phyloP scores from a whole-genome alignment of 2,329 filamentous ascomycete genomes.

The Pestalotiopsis sp. region DNA sequence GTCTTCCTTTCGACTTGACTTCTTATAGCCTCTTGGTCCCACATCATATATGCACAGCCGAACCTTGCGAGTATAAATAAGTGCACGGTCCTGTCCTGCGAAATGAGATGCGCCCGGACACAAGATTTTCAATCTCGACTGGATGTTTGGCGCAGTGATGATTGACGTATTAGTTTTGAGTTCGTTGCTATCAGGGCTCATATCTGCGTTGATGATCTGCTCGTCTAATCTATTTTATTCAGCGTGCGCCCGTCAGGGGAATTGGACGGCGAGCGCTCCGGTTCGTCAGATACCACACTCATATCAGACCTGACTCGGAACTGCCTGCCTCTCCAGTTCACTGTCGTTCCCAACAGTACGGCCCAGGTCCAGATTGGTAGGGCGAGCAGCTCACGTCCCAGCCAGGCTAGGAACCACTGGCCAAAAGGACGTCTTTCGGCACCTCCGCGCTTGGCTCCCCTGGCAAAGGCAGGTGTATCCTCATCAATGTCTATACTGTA shows the following conservation, averaged over 20 bases:
- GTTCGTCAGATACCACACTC: conserved; percentile 61
- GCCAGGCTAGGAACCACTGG: conserved; percentile 81
- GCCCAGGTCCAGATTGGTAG: conserved; percentile 91
- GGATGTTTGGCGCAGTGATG: background rate
- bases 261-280: background rate
- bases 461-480: conserved; percentile 75
- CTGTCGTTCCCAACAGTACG: conserved; percentile 82
- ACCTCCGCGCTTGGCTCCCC: conserved; percentile 40
- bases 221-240: conserved; percentile 10
- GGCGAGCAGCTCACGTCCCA: conserved; percentile 80
- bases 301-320: conserved; percentile 86
- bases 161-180: background rate
- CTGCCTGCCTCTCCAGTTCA: conserved; percentile 81
- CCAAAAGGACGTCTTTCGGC: conserved; percentile 57
- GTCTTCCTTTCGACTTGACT: background rate
- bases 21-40: background rate
- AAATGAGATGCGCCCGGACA: no score
- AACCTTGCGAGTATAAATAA: background rate
- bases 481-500: conserved; percentile 70
- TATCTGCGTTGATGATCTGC: background rate
- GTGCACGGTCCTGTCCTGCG: background rate
- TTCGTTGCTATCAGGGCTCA: background rate
- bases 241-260: background rate
- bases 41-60: background rate
- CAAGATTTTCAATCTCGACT: background rate